phyloP scores from a whole-genome alignment of 164 flowering plant species.

The Cinnamomum micranthum region DNA sequence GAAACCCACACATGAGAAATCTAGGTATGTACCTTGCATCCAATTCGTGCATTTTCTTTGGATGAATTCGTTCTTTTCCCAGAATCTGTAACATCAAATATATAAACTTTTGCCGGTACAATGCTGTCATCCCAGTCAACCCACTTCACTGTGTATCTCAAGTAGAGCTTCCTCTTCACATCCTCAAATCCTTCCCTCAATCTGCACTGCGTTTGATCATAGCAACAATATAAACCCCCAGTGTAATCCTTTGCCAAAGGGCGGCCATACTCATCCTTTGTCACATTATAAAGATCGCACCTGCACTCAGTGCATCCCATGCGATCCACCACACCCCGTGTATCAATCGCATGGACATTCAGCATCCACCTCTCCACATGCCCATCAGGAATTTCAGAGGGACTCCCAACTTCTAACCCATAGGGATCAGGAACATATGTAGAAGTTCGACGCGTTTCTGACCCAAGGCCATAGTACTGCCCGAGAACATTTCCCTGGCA shows the following conservation, averaged over 20 bases:
- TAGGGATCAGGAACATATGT: constrained; percentile 76
- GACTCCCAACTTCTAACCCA: constrained; percentile 80
- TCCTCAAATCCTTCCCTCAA: constrained; percentile 41
- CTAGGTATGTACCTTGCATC: constrained; percentile 45
- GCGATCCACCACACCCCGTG: constrained; percentile 69
- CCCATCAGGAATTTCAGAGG: constrained; percentile 55
- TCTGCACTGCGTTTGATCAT: constrained; percentile 62
- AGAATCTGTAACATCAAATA: constrained; percentile 80
- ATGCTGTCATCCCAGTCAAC: constrained; percentile 62
- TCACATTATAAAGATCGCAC: constrained; percentile 76
- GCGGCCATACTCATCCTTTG: constrained; percentile 43
- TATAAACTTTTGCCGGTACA: constrained; percentile 72
- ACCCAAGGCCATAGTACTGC: constrained; percentile 79
- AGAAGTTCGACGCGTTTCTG: constrained; percentile 68
- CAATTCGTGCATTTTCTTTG: constrained; percentile 15
- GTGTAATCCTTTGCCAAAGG: constrained; percentile 44
- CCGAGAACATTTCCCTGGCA: constrained; percentile 40
- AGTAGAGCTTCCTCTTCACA: constrained; percentile 45
- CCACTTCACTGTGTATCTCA: constrained; percentile 79
- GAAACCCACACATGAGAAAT: background rate
- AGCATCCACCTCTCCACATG: constrained; percentile 75
- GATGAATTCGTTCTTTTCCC: constrained; percentile 31
- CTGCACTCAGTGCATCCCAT: constrained; percentile 86
- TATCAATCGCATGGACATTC: constrained; percentile 90
- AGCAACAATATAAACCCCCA: constrained; percentile 79